Evolutionary conservation across 345 rosid species (phyloP), one percentile per base, ranked within the genome.

Genomic region (Dovyalis caffra): DNA sequence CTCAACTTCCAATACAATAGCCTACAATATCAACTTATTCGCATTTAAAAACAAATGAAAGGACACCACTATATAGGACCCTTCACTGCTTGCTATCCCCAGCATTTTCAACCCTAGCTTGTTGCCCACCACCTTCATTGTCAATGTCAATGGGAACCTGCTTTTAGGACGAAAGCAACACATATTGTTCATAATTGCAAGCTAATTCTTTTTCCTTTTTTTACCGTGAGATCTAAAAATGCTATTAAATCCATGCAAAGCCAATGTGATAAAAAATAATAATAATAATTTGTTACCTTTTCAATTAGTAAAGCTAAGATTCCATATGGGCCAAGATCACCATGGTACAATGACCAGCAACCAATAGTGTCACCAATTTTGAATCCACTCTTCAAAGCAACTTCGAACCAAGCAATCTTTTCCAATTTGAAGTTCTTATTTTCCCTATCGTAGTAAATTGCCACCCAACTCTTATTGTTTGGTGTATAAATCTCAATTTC

Each of bases 401-500:
- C 49, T 8, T 70, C 64, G 33, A 33, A 32, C 74, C 65, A 70
- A 16, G 34, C 51, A 31, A 70, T 53, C 11, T 57, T 57, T 26
- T 70, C 47, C 51, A 70, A 25, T n/a, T 6, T 34, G 49, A 70
- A 70, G 45, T 4, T 34, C 12, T 43, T 28, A 23, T 2, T 33
- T 56, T 31, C n/a, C 16, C 31, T 29, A 1, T 57, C 64, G 3
- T 32, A 70, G 6, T 2, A 18, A 29, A 70, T 21, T 35, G 33
- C 10, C 5, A 5, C 64, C 74, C 74, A 70, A 1, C 21, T 12
- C 11, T 40, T 70, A 5, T 38, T 18, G 6, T 12, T 35, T 53
- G 74, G 74, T 11, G 74, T 56, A 34, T 31, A 70, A 15, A 57
- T 35, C 74, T 70, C 74, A n/a, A 70, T 23, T 33, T 70, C 74